Percentiles rank a stretch among this genome's conserved stretches.
Evolutionary conservation across 164 flowering plant genomes (phyloP).

Genomic region (Platanus orientalis): DNA sequence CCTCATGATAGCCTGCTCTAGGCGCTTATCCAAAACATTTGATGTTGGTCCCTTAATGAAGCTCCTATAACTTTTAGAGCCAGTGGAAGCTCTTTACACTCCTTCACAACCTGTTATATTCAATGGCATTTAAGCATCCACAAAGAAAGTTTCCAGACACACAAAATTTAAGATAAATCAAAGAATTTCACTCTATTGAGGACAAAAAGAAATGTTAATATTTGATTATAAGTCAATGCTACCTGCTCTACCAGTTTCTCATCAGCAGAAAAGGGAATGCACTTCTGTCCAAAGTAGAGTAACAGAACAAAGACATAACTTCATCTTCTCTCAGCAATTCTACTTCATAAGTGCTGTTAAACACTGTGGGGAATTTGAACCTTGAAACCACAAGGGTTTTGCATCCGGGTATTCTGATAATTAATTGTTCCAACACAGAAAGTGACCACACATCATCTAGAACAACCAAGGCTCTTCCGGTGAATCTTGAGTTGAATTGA

Average conservation of each 20-base stretch:
- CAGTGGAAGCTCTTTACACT: conserved; percentile 77
- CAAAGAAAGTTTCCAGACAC: neutral
- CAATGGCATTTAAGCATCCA: neutral
- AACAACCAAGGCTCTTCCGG: conserved; percentile 36
- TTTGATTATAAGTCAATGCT: neutral
- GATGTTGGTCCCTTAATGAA: conserved; percentile 51
- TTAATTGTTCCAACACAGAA: conserved; percentile 47
- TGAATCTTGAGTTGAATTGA: conserved; percentile 16
- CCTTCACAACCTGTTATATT: conserved; percentile 46
- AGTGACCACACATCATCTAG: conserved; percentile 69
- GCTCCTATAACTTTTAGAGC: conserved; percentile 88
- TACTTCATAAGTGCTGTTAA: conserved; percentile 31
- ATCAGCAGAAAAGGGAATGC: conserved; percentile 40
- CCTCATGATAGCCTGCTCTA: conserved; percentile 48
- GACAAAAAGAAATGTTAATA: neutral
- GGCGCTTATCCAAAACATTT: conserved; percentile 62
- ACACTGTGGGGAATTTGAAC: conserved; percentile 25
- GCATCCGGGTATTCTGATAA: conserved; percentile 49
- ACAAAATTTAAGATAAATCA: neutral
- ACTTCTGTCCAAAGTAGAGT: conserved; percentile 51
- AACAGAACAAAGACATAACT: conserved; percentile 58
- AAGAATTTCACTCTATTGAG: neutral
- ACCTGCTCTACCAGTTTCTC: conserved; percentile 63
- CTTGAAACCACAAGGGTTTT: conserved; percentile 62
- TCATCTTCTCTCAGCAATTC: conserved; percentile 58